phyloP scores from a whole-genome alignment of 768 basidiomycete genomes.

The Collybia sp. region DNA sequence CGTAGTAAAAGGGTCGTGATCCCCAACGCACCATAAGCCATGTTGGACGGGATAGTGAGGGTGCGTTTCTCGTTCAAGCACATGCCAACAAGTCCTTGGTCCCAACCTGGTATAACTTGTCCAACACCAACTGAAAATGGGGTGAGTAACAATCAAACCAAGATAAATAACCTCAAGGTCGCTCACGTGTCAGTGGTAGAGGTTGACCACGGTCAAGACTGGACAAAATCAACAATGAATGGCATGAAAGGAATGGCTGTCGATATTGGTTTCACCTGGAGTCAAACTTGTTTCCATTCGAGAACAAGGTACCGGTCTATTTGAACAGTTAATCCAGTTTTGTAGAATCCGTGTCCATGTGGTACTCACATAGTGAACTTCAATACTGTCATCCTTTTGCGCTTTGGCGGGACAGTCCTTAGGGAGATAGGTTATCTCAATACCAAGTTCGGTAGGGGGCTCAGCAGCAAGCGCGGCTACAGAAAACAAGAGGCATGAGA shows the following conservation, averaged over 20 bases:
- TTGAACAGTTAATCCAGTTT: background rate
- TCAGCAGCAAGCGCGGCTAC: conserved; percentile 38
- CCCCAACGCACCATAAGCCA: conserved; percentile 73
- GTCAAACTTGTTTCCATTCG: conserved; percentile 82
- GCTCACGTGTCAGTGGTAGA: conserved; percentile 72
- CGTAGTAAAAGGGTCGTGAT: background rate
- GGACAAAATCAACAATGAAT: background rate
- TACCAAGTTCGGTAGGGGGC: conserved; percentile 49
- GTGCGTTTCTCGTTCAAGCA: conserved; percentile 86
- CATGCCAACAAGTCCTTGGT: conserved; percentile 78
- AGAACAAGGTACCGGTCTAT: conserved; percentile 78
- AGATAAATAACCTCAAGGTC: background rate
- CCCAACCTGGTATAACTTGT: conserved; percentile 86
- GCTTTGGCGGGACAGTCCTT: conserved; percentile 52
- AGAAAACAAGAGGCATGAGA: conserved; percentile 44
- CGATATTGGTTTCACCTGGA: conserved; percentile 52
- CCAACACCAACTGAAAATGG: conserved; percentile 58
- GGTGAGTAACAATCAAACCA: no score
- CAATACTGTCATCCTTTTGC: conserved; percentile 54
- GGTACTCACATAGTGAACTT: conserved; percentile 71
- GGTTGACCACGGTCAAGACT: conserved; percentile 74
- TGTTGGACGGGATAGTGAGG: conserved; percentile 75
- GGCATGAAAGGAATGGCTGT: background rate
- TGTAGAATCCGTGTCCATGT: background rate
- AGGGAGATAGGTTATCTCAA: conserved; percentile 60